These are phyloP conservation scores for Lyophyllum decastes DNA, from an alignment of 768 basidiomycete species.

Conservation along the genomic window DNA sequence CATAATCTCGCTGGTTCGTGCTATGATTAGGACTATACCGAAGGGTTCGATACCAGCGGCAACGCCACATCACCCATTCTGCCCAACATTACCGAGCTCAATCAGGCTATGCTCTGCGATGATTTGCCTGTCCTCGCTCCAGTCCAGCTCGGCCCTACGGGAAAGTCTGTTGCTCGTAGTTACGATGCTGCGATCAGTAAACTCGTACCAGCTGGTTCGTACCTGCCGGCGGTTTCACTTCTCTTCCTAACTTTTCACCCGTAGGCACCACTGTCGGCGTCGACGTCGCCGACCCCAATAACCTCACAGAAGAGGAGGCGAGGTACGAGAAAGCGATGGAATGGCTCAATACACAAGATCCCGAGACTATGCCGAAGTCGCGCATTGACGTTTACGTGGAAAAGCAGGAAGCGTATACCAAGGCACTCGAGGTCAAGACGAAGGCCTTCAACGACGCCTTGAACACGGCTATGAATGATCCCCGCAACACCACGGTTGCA, in stretches of 20 bases:
- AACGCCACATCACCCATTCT: slow-evolving; percentile 1
- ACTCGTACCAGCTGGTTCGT: too few species aligned
- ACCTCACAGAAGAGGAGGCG: background rate
- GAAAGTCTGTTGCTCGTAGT: slow-evolving; percentile 9
- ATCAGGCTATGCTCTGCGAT: slow-evolving; percentile 8
- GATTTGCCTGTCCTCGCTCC: slow-evolving; percentile 6
- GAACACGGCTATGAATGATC: background rate
- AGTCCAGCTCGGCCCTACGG: slow-evolving; percentile 5
- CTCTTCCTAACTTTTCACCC: too few species aligned
- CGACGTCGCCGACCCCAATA: background rate
- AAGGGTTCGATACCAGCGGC: slow-evolving; percentile 1
- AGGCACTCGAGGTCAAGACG: background rate
- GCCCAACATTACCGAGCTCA: background rate
- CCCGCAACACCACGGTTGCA: background rate
- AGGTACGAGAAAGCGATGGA: slow-evolving; percentile 4
- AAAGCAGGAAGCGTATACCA: slow-evolving; percentile 1
- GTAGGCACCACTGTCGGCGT: too few species aligned
- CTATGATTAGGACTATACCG: slow-evolving; percentile 2
- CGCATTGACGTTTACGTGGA: slow-evolving; percentile 4
- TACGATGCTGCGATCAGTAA: background rate
- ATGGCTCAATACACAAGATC: background rate
- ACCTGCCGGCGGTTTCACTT: too few species aligned
- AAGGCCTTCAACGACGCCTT: slow-evolving; percentile 4
- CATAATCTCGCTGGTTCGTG: background rate
- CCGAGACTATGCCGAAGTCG: background rate